phyloP scores from a whole-genome alignment of 2,329 filamentous ascomycete species.

The Apiospora phragmitis region DNA sequence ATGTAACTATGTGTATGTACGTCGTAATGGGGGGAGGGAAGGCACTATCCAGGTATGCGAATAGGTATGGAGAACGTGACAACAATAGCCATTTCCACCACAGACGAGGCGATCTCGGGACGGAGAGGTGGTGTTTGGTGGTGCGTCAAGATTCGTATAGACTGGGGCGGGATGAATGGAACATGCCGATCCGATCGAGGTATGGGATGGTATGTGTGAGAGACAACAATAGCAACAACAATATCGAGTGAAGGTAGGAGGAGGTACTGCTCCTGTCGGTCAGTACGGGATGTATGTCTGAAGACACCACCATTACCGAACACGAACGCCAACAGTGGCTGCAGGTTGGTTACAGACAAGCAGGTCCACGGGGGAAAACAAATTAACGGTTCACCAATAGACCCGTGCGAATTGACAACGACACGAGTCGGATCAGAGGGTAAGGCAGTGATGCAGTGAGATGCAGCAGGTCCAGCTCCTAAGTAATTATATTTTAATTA shows the following conservation, averaged over 20 bases:
- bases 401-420: not conserved
- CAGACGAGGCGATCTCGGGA: not conserved
- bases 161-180: constrained; percentile 2
- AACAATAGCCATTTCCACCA: constrained; percentile 9
- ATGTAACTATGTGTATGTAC: not conserved
- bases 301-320: not conserved
- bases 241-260: not conserved
- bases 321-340: not conserved
- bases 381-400: constrained; percentile 4
- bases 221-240: not conserved
- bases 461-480: not conserved
- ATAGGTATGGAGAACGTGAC: not conserved
- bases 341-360: constrained; percentile 2
- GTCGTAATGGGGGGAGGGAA: not conserved
- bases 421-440: not conserved
- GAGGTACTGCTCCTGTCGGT: not conserved
- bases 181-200: not conserved
- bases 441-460: not conserved
- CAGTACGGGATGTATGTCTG: not conserved
- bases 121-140: not conserved
- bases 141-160: constrained; percentile 5
- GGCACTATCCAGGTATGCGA: constrained; percentile 1
- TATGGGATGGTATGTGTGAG: not conserved
- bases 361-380: not conserved
- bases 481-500: not conserved